phyloP scores from a whole-genome alignment of 305 asterid genomes.

The Solanum chacoense region DNA sequence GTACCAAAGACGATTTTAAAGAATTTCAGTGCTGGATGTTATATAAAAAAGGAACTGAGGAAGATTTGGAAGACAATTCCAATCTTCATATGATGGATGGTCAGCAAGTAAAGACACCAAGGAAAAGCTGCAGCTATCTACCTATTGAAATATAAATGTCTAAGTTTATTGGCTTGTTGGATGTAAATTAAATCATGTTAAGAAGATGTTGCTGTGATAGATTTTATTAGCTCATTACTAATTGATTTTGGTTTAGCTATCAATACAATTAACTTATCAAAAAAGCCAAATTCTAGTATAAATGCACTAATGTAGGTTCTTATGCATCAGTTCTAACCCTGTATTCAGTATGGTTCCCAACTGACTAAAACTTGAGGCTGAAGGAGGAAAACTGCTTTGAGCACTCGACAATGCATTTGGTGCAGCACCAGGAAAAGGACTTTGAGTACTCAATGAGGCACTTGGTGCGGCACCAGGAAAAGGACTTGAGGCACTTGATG shows the following conservation, averaged over 20 bases:
- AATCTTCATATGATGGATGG: background rate
- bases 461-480: constrained; percentile 18
- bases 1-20: background rate
- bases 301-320: background rate
- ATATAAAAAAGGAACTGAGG: background rate
- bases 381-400: constrained; percentile 35
- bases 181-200: background rate
- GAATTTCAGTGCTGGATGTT: background rate
- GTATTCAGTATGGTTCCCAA: constrained; percentile 40
- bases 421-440: constrained; percentile 16
- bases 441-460: constrained; percentile 22
- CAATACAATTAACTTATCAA: background rate
- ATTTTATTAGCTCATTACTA: background rate
- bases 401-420: constrained; percentile 17
- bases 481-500: constrained; percentile 23
- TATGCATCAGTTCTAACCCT: constrained; percentile 29
- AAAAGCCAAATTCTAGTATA: background rate
- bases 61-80: background rate
- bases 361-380: constrained; percentile 61
- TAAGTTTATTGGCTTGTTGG: background rate
- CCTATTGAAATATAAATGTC: background rate
- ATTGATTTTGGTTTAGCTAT: background rate
- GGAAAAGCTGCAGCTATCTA: background rate
- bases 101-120: background rate
- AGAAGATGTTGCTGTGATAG: background rate